Evolutionary conservation across 2,329 filamentous ascomycete genomes (phyloP), one percentile per base, ranked within the genome.

Genomic region (Fusarium sp.): DNA sequence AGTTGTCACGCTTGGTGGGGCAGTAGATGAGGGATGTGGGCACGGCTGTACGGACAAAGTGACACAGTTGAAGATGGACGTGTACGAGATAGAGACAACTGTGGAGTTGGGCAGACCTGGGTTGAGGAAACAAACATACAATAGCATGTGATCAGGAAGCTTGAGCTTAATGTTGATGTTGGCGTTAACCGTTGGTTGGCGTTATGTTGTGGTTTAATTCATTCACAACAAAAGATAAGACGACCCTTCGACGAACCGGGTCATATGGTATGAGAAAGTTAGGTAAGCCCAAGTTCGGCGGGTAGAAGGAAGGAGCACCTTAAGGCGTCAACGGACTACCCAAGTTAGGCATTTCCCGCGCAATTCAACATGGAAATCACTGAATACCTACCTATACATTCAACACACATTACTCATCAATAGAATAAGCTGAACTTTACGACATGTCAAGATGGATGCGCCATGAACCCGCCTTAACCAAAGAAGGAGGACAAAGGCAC

Each of bases 1-100:
- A 45, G 51, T 48, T 46, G 65, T 62, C 43, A 56, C 32, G 63
- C 51, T 44, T 58, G 62, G 66, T 58, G 66, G 66, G 66, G 66
- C 66, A 58, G 49, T 44, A 46, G 40, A 57, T 48, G 20, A 56
- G 47, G 22, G 32, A 62, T 32, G 59, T 61, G 46, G 61, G 46
- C 40, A 33, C 30, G 49, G 62, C 49, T 64, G 47, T 44, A 52
- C 62, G 13, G 11, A 30, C 28, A 30, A 30, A 50, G 47, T 35
- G 30, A 22, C 28, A 46, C 50, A 62, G 39, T 44, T 56, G 37
- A 62, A 40, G 24, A 32, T 35, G 26, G 24, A 32, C 40, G 26
- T 28, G 48, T 44, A 48, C 35, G 24, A 41, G 22, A 24, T 26
- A 56, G 22, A 50, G 44, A 43, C 50, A 45, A 45, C 35, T 24